A percentile compares a stretch with the other conserved stretches of the same genome.
Evolutionary conservation across 148 eudicot genomes (phyloP).

Genomic region (Nyssa sinensis): DNA sequence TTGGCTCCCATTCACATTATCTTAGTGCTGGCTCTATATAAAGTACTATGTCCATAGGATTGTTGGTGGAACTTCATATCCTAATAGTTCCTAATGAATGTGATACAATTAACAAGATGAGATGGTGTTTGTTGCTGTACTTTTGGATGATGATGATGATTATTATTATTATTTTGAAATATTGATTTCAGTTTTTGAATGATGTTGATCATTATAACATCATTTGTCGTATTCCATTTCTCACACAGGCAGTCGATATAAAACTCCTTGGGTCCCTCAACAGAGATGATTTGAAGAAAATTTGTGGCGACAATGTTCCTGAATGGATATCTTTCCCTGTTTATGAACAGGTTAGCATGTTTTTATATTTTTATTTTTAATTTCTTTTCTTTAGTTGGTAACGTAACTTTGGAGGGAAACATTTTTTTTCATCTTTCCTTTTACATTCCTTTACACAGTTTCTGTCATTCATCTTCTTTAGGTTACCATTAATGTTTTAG

Average conservation of each 20-base stretch:
- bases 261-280: slow-evolving; percentile 81
- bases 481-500: background rate
- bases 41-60: background rate
- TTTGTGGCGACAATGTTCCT: slow-evolving; percentile 88
- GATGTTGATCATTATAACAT: background rate
- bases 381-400: background rate
- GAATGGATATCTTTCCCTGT: slow-evolving; percentile 97
- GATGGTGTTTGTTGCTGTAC: too few species aligned
- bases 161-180: background rate
- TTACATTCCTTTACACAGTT: background rate
- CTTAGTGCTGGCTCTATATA: background rate
- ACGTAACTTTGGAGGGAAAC: background rate
- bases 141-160: too few species aligned
- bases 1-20: background rate
- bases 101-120: background rate
- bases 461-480: background rate
- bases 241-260: slow-evolving; percentile 80
- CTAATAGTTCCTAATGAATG: background rate
- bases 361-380: too few species aligned
- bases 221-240: slow-evolving; percentile 8
- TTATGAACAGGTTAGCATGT: slow-evolving; percentile 74
- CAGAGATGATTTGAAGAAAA: slow-evolving; percentile 90
- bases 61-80: background rate
- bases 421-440: background rate
- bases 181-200: background rate